Evolutionary conservation across 2,329 filamentous ascomycete genomes (phyloP), one percentile per base, ranked within the genome.

Genomic region (Mariannaea elegans): DNA sequence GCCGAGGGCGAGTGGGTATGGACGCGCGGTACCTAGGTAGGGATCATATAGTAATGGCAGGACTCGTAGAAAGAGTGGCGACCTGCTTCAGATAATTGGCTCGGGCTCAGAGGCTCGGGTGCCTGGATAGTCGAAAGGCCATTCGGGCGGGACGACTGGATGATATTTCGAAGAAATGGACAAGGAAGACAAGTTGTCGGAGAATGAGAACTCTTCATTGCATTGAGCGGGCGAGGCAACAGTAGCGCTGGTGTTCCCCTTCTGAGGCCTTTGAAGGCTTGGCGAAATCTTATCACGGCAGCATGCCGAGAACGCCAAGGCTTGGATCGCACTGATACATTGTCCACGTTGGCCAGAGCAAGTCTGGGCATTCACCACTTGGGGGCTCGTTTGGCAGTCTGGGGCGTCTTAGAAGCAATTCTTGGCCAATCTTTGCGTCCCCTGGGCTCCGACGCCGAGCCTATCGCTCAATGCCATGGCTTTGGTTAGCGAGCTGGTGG

Each of bases 271-370:
- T 71, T 72, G 67, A 64, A 65, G 67, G 51, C 68, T 72, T 72
- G 70, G 70, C 70, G 67, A 72, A 72, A 72, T 72, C 68, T 70
- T 71, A 70, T 68, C 66, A 71, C 64, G 63, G 69, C 67, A 63
- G 65, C 63, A 65, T 67, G 70, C 68, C 70, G 68, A 72, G 70
- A 72, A 71, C 64, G 70, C 70, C 70, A 72, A 72, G 70, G 48
- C 70, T 59, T 63, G 60, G 39, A 64, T 64, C 59, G 65, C 67
- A 62, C 65, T 66, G 70, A 69, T 68, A 64, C 65, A 69, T 54
- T 66, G 68, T 64, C 70, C 66, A 70, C 67, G 68, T 66, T 63
- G 70, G 63, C 68, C 67, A 61, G 65, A 65, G 65, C 52, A 56
- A 61, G 67, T 65, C 65, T 69, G 60, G 67, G 67, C 67, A 65